Percentiles rank a stretch among this genome's conserved stretches.
These are phyloP conservation scores for Suhomyces maxii DNA, from an alignment of 1,139 yeast species.

Conservation along the genomic window DNA sequence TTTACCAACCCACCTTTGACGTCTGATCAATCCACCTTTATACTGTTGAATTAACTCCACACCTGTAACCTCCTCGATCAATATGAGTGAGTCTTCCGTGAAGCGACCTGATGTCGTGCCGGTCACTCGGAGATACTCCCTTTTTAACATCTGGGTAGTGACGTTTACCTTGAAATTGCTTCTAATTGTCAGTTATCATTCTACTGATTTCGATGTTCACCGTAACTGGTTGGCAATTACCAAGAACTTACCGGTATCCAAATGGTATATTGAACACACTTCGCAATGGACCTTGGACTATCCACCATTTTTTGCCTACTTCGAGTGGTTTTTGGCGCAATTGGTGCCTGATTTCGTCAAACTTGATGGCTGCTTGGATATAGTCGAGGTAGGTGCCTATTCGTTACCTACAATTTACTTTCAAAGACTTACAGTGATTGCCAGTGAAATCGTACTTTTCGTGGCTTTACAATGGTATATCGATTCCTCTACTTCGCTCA, in stretches of 20 bases:
- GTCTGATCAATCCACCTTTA: background rate
- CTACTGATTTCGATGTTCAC: conserved; percentile 97
- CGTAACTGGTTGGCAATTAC: conserved; percentile 97
- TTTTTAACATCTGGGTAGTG: conserved; percentile 42
- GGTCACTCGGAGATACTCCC: conserved; percentile 21
- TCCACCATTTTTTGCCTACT: conserved; percentile 97
- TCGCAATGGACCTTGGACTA: conserved; percentile 96
- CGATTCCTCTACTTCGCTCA: conserved; percentile 41
- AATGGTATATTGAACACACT: conserved; percentile 85
- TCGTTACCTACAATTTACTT: conserved; percentile 78
- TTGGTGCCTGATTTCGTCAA: conserved; percentile 66
- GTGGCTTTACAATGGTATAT: conserved; percentile 72
- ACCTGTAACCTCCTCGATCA: background rate
- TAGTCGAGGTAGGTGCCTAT: conserved; percentile 64
- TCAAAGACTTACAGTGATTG: conserved; percentile 79
- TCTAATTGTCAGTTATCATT: conserved; percentile 53
- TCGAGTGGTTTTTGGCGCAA: conserved; percentile 76
- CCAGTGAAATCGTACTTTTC: conserved; percentile 73
- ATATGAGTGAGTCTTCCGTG: background rate
- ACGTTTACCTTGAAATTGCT: conserved; percentile 39
- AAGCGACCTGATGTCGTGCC: background rate
- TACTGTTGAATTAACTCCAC: background rate
- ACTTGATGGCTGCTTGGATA: conserved; percentile 76
- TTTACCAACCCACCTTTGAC: background rate
- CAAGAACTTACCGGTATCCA: conserved; percentile 63